Percentiles rank a stretch among this genome's conserved stretches.
phyloP scores from a whole-genome alignment of 2,329 filamentous ascomycete species.

The Paraphoma sp. region DNA sequence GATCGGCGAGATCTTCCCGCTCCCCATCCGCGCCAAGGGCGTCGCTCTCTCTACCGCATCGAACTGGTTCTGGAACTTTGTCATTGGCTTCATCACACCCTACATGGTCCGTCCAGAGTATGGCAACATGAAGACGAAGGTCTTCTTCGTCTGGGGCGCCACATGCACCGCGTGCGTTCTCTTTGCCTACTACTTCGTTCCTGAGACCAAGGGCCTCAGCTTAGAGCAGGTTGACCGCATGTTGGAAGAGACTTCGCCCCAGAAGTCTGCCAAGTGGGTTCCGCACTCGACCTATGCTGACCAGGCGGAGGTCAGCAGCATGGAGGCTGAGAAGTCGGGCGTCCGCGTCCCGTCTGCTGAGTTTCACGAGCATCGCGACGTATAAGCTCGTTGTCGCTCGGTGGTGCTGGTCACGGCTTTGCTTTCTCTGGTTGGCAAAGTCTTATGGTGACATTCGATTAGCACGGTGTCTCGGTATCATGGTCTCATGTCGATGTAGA shows the following conservation, averaged over 20 bases:
- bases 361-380: neutral
- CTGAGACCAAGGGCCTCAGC: constrained; percentile 77
- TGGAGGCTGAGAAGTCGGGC: constrained; percentile 11
- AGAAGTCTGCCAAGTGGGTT: constrained; percentile 75
- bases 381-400: neutral
- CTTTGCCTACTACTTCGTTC: constrained; percentile 79
- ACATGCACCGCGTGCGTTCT: constrained; percentile 60
- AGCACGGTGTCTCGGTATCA: neutral
- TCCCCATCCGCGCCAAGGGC: constrained; percentile 86
- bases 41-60: constrained; percentile 85
- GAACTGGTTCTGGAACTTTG: constrained; percentile 91
- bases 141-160: constrained; percentile 62
- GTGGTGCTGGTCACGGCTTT: neutral
- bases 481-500: neutral
- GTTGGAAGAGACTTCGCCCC: constrained; percentile 82
- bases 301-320: constrained; percentile 7
- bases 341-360: neutral
- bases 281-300: constrained; percentile 70
- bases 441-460: neutral
- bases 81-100: constrained; percentile 63
- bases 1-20: constrained; percentile 89
- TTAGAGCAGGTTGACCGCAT: constrained; percentile 82
- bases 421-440: neutral
- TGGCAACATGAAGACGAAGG: constrained; percentile 65
- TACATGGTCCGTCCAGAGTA: constrained; percentile 73